Percentiles rank a stretch among this genome's conserved stretches.
phyloP scores from a whole-genome alignment of 2,329 filamentous ascomycete species.

The Clarireedia paspali region DNA sequence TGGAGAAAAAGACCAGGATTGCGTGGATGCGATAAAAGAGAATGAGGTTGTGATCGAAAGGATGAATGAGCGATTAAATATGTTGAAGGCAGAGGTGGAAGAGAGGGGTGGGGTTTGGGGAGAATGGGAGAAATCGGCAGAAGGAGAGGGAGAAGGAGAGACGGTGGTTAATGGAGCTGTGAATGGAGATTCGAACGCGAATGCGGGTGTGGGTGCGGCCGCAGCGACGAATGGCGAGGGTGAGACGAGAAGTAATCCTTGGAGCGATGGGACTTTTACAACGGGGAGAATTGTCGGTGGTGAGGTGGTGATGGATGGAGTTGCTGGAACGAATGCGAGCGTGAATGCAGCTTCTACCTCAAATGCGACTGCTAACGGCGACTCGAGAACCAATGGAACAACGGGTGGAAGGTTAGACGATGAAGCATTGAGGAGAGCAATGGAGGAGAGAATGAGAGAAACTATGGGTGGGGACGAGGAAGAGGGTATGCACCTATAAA shows the following conservation, averaged over 20 bases:
- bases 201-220: no score
- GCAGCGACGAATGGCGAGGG: background rate
- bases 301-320: conserved; percentile 38
- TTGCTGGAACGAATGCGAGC: background rate
- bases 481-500: conserved; percentile 55
- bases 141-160: conserved; percentile 26
- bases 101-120: conserved; percentile 47
- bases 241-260: conserved; percentile 32
- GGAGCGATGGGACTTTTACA: conserved; percentile 58
- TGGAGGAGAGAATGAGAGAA: conserved; percentile 47
- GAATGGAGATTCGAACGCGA: no score
- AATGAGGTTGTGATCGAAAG: conserved; percentile 61
- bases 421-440: conserved; percentile 47
- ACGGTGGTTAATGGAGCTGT: conserved; percentile 12
- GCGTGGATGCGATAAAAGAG: conserved; percentile 65
- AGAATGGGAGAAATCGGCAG: conserved; percentile 45
- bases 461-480: conserved; percentile 39
- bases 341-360: conserved; percentile 5
- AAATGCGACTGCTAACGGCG: background rate
- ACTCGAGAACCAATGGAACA: conserved; percentile 8
- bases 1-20: conserved; percentile 55
- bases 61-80: conserved; percentile 57
- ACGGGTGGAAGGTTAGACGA: conserved; percentile 45
- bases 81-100: conserved; percentile 61
- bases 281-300: conserved; percentile 48